These are phyloP conservation scores for Hanseniaspora valbyensis DNA, from an alignment of 805 yeast species.

Conservation along the genomic window DNA sequence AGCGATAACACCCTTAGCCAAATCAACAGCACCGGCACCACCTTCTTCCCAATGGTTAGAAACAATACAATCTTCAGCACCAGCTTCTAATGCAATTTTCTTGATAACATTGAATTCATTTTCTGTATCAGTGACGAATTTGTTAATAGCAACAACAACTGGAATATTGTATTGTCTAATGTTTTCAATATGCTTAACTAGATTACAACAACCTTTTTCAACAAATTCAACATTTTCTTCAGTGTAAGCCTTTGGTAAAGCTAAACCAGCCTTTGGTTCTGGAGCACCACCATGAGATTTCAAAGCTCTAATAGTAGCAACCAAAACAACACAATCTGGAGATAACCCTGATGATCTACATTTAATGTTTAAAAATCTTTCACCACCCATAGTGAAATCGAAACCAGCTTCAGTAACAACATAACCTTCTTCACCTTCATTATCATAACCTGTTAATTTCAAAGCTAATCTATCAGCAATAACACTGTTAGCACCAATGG, in stretches of 20 bases:
- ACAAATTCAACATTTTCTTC: conserved; percentile 62
- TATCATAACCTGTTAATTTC: conserved; percentile 56
- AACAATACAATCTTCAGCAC: conserved; percentile 68
- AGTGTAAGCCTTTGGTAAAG: conserved; percentile 61
- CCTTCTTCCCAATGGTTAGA: conserved; percentile 84
- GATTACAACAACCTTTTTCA: conserved; percentile 58
- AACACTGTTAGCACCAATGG: conserved; percentile 77
- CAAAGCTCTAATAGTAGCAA: conserved; percentile 75
- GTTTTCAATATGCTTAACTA: conserved; percentile 65
- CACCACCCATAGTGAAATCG: conserved; percentile 89
- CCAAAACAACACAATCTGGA: conserved; percentile 70
- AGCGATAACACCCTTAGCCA: conserved; percentile 59
- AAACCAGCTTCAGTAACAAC: conserved; percentile 84
- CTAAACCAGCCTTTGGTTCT: conserved; percentile 74
- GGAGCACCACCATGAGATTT: conserved; percentile 86
- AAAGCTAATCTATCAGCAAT: conserved; percentile 74
- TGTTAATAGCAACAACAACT: conserved; percentile 72
- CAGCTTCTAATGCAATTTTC: conserved; percentile 60
- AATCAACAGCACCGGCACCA: conserved; percentile 66
- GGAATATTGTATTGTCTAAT: conserved; percentile 64
- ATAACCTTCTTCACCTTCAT: conserved; percentile 49
- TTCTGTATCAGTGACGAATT: conserved; percentile 61
- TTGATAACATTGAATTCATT: conserved; percentile 59
- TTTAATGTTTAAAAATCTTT: conserved; percentile 71
- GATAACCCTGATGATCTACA: conserved; percentile 69